phyloP scores from a whole-genome alignment of 148 eudicot genomes.

The Spergularia marina region DNA sequence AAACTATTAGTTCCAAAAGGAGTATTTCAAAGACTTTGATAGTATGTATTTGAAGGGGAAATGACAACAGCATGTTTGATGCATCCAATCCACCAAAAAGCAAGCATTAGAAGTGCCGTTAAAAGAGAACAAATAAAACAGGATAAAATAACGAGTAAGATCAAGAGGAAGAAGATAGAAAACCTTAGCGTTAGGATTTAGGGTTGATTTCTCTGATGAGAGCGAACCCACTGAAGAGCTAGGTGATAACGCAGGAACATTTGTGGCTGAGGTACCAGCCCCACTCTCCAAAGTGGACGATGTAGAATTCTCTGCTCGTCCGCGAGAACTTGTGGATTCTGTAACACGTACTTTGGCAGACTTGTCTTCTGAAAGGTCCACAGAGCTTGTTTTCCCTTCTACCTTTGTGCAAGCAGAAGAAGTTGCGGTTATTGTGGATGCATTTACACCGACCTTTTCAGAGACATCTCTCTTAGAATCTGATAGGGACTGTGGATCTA shows the following conservation, averaged over 20 bases:
- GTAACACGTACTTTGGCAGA: slow-evolving; percentile 41
- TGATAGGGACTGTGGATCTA: slow-evolving; percentile 38
- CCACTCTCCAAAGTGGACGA: slow-evolving; percentile 61
- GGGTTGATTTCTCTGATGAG: slow-evolving; percentile 78
- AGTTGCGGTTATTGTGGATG: slow-evolving; percentile 42
- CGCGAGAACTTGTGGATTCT: slow-evolving; percentile 43
- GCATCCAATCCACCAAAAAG: neutral
- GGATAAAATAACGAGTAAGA: neutral
- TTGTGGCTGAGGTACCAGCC: slow-evolving; percentile 48
- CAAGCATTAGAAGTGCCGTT: neutral
- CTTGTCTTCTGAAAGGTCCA: slow-evolving; percentile 40
- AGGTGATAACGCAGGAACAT: slow-evolving; percentile 61
- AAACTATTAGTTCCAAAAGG: too few relatives aligned
- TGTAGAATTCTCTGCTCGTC: slow-evolving; percentile 53
- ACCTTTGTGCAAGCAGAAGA: slow-evolving; percentile 37
- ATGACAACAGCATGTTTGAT: neutral
- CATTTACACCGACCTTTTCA: slow-evolving; percentile 33
- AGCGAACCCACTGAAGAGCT: slow-evolving; percentile 84
- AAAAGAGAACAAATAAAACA: neutral
- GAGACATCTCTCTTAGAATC: slow-evolving; percentile 43
- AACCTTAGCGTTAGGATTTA: slow-evolving; percentile 98
- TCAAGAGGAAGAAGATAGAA: neutral
- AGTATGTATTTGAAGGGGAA: neutral
- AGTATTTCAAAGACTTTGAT: neutral
- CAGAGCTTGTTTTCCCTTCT: slow-evolving; percentile 42